Evolutionary conservation across 345 rosid species (phyloP), one percentile per base, ranked within the genome.

Genomic region (Viola odorata): DNA sequence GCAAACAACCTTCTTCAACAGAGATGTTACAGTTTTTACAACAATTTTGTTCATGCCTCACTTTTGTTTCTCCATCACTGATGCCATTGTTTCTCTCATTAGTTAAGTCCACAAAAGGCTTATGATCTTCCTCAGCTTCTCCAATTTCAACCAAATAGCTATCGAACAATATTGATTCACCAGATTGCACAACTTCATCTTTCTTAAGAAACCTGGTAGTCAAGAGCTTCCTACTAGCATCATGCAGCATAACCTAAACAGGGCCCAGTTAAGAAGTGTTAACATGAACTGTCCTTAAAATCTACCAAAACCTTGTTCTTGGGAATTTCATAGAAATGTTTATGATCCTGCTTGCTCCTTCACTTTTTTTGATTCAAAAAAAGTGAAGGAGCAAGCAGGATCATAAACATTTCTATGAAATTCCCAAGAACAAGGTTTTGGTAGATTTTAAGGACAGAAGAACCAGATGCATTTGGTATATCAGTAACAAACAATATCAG

Each of bases 61-160:
- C 49, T 53, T 69, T 66, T 38, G 45, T 10, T 37, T 70, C 62
- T 13, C 9, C 65, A 50, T 54, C 37, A 58, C 57, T 52, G 32
- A 12, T 57, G 38, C 52, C 57, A 12, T 53, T 38, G n/a, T 57
- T 70, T 52, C 50, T 60, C 11, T 45, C 39, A 60, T 41, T 63
- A 15, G 55, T 48, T 41, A 60, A 53, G 49, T 53, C 65, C 6
- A 39, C 51, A 2, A 44, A 39, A 45, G 69, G 23, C 54, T 69
- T 59, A 37, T 4, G 17, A 36, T 68, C 51, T 68, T 51, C 68
- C 44, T 61, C 76, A 57, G 47, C n/a, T 54, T 65, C 61, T 15
- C 69, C 69, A 55, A 57, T 65, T 37, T 65, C 69, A 65, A 65
- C 61, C 36, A 65, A 48, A 47, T 39, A 8, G 12, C 61, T 55